Evolutionary conservation across 1,139 yeast genomes (phyloP).

Genomic region (Hemisphaericaspora subhashii): DNA sequence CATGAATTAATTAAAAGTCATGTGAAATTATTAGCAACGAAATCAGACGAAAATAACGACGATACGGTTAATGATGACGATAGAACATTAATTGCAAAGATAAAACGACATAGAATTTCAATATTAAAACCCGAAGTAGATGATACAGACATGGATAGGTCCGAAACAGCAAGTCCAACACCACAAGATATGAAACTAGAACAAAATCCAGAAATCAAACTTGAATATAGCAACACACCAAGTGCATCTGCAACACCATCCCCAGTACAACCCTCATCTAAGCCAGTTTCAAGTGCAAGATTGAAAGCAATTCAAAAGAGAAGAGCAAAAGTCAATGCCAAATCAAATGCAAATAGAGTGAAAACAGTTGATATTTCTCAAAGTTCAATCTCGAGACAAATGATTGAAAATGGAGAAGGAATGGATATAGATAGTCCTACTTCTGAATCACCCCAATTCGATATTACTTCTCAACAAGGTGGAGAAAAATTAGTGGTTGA

Average conservation of each 20-base stretch:
- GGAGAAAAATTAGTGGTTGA: conserved; percentile 84
- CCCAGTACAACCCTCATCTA: conserved; percentile 17
- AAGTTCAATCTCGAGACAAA: conserved; percentile 67
- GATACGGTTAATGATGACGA: conserved; percentile 17
- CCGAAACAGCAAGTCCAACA: conserved; percentile 3
- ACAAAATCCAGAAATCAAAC: conserved; percentile 9
- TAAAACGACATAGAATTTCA: conserved; percentile 31
- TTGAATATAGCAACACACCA: conserved; percentile 12
- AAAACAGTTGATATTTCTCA: conserved; percentile 75
- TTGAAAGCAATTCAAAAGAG: conserved; percentile 92
- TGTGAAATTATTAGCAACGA: conserved; percentile 68
- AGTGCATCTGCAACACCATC: conserved; percentile 13
- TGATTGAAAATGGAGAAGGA: conserved; percentile 33
- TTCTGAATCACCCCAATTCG: conserved; percentile 29
- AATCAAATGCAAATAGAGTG: conserved; percentile 50
- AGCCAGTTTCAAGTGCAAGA: conserved; percentile 65
- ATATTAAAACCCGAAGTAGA: conserved; percentile 12
- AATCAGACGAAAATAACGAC: conserved; percentile 43
- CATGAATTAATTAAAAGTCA: conserved; percentile 67
- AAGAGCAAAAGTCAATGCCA: conserved; percentile 81
- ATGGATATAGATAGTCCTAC: conserved; percentile 18
- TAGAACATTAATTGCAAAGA: conserved; percentile 29
- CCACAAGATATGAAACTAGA: conserved; percentile 14
- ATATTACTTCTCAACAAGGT: conserved; percentile 77
- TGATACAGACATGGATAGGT: conserved; percentile 10